Conservation (phyloP, 805 yeast genomes). For the Candida sonorensis region DNA sequence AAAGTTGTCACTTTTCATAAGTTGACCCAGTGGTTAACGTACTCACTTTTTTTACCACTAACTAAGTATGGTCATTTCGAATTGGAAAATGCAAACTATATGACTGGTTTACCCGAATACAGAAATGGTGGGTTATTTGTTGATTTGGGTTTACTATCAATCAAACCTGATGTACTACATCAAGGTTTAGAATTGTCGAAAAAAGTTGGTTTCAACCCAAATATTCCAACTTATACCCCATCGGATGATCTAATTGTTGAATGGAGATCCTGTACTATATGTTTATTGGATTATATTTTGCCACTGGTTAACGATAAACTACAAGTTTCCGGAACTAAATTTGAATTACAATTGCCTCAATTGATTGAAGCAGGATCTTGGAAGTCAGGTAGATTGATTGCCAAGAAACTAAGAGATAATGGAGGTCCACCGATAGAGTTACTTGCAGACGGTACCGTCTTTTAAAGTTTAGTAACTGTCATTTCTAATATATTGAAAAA, state of each 20-base stretch:
- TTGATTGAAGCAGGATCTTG: conserved; percentile 64
- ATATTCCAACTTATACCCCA: conserved; percentile 45
- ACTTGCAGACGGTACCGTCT: conserved; percentile 59
- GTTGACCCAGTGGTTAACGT: conserved; percentile 61
- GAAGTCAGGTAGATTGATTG: conserved; percentile 60
- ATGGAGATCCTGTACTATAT: conserved; percentile 60
- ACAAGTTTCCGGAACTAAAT: conserved; percentile 23
- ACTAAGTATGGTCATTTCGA: conserved; percentile 37
- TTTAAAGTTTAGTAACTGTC: conserved; percentile 33
- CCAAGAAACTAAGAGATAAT: conserved; percentile 40
- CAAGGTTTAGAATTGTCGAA: conserved; percentile 33
- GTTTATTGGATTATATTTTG: conserved; percentile 45
- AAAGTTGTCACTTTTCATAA: conserved; percentile 57
- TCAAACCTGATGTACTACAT: conserved; percentile 35
- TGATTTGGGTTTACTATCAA: conserved; percentile 43
- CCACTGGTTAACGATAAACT: conserved; percentile 44
- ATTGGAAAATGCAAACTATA: conserved; percentile 31
- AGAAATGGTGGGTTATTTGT: conserved; percentile 60
- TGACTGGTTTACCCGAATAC: conserved; percentile 56
- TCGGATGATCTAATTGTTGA: conserved; percentile 57
- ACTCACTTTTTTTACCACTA: conserved; percentile 51
- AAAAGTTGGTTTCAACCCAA: conserved; percentile 20
- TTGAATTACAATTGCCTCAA: conserved; percentile 43
- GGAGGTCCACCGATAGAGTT: conserved; percentile 62
- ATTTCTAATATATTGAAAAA: too few species aligned